Evolutionary conservation across 768 basidiomycete genomes (phyloP).

Genomic region (Macrolepiota dolichaula): DNA sequence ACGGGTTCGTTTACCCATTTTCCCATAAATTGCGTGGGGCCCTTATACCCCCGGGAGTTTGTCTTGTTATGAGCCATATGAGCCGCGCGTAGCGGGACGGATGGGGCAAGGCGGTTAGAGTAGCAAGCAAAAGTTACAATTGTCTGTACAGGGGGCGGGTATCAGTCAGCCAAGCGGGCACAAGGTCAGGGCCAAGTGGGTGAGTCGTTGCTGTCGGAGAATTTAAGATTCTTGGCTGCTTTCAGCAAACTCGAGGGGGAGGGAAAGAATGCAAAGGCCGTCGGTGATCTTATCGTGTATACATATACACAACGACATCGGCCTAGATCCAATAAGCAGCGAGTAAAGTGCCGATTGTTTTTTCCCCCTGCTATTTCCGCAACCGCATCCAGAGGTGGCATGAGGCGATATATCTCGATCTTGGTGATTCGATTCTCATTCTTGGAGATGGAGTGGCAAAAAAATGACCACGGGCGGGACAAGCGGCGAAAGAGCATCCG

Average conservation of each 20-base stretch:
- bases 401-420: too few relatives aligned
- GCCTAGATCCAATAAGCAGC: not conserved
- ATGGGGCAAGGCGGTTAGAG: not conserved
- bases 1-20: slow-evolving; percentile 1
- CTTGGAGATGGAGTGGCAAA: not conserved
- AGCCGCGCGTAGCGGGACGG: not conserved
- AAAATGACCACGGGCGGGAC: not conserved
- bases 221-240: not conserved
- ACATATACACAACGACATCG: not conserved
- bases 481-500: slow-evolving; percentile 8
- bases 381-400: too few relatives aligned
- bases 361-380: not conserved
- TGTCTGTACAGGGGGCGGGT: not conserved
- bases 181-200: too few relatives aligned
- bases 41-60: slow-evolving; percentile 5
- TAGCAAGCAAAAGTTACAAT: not conserved
- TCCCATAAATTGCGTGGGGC: not conserved
- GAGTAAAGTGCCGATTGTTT: not conserved
- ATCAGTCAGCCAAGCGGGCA: too few relatives aligned
- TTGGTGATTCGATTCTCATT: too few relatives aligned
- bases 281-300: not conserved
- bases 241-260: not conserved
- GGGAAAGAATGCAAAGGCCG: not conserved
- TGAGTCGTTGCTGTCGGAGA: too few relatives aligned
- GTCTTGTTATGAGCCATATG: not conserved